Percentiles rank a stretch among this genome's conserved stretches.
Evolutionary conservation across 2,329 filamentous ascomycete genomes (phyloP).

Genomic region (Apiospora arundinis): DNA sequence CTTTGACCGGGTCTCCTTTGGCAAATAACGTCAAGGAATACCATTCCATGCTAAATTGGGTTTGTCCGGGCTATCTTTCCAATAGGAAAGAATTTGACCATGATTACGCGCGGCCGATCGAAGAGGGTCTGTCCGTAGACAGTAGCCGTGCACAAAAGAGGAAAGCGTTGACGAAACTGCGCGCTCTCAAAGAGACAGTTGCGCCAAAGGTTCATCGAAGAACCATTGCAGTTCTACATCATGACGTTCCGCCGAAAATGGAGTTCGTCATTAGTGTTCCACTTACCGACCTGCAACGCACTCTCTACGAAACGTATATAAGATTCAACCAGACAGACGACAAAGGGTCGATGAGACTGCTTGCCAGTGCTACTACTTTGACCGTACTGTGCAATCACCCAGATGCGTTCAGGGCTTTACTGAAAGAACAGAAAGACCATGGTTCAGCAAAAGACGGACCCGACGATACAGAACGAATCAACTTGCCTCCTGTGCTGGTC

Average conservation of each 20-base stretch:
- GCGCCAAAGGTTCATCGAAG: constrained; percentile 79
- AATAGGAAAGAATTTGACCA: constrained; percentile 69
- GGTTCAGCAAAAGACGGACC: constrained; percentile 19
- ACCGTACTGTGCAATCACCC: constrained; percentile 60
- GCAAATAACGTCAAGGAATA: constrained; percentile 87
- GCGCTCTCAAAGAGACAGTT: constrained; percentile 73
- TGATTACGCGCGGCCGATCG: constrained; percentile 77
- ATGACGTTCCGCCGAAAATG: constrained; percentile 74
- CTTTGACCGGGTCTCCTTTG: constrained; percentile 85
- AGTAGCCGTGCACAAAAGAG: constrained; percentile 63
- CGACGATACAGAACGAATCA: constrained; percentile 25
- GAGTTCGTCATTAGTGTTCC: constrained; percentile 83
- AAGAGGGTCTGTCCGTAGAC: constrained; percentile 71
- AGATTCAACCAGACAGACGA: constrained; percentile 26
- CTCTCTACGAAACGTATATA: constrained; percentile 63
- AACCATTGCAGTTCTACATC: constrained; percentile 68
- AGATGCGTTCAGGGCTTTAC: constrained; percentile 49
- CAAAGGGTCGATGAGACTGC: constrained; percentile 32
- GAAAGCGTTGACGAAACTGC: constrained; percentile 68
- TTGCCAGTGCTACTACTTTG: constrained; percentile 49
- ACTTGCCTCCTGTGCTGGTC: constrained; percentile 39
- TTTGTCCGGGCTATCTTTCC: constrained; percentile 80
- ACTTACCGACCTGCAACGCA: constrained; percentile 68
- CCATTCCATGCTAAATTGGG: constrained; percentile 86
- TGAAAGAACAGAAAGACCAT: constrained; percentile 33